These are phyloP conservation scores for Cladobotryum mycophilum DNA, from an alignment of 2,329 filamentous ascomycete species.

Conservation along the genomic window DNA sequence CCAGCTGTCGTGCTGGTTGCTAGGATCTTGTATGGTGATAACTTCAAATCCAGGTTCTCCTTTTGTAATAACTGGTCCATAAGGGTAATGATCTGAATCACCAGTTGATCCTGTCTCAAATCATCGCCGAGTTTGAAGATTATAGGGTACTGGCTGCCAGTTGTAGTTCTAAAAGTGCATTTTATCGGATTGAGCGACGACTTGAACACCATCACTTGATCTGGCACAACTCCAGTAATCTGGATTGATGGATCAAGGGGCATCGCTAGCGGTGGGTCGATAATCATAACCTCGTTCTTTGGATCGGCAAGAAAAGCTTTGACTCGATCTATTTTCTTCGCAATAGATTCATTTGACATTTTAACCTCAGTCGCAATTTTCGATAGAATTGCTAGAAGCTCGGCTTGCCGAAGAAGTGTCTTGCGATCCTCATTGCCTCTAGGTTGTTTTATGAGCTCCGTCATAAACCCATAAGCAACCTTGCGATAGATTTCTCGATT, in stretches of 20 bases:
- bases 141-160: constrained; percentile 75
- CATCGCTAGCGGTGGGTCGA: constrained; percentile 81
- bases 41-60: constrained; percentile 90
- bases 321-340: constrained; percentile 74
- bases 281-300: constrained; percentile 77
- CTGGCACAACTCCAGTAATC: constrained; percentile 72
- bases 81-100: constrained; percentile 92
- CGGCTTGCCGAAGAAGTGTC: constrained; percentile 76
- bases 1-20: constrained; percentile 86
- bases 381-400: constrained; percentile 78
- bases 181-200: constrained; percentile 89
- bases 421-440: constrained; percentile 68
- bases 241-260: constrained; percentile 80
- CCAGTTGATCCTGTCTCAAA: constrained; percentile 90
- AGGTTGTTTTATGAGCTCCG: constrained; percentile 66
- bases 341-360: constrained; percentile 67
- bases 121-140: constrained; percentile 98
- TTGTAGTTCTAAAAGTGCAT: constrained; percentile 78
- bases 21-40: constrained; percentile 93
- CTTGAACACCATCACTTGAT: constrained; percentile 89
- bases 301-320: constrained; percentile 82
- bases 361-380: constrained; percentile 88
- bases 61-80: constrained; percentile 96
- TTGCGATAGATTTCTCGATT: constrained; percentile 85
- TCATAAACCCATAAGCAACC: constrained; percentile 95